phyloP scores from a whole-genome alignment of 164 flowering plant genomes.

The Berberis thunbergii region DNA sequence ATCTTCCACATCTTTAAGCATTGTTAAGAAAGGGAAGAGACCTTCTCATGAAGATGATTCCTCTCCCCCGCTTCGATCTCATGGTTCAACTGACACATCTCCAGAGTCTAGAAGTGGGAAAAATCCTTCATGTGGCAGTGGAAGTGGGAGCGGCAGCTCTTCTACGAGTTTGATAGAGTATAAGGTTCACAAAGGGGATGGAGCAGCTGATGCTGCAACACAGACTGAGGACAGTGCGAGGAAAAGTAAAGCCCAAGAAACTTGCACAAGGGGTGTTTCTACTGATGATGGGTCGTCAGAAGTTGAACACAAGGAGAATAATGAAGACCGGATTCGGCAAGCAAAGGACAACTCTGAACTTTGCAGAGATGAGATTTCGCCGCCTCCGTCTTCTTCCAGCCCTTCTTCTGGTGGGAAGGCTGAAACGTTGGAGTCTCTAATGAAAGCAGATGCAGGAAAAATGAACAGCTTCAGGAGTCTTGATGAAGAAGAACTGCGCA shows the following conservation, averaged over 20 bases:
- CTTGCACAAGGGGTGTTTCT: constrained; percentile 80
- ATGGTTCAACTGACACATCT: constrained; percentile 46
- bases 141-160: no score
- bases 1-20: constrained; percentile 60
- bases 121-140: constrained; percentile 33
- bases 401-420: constrained; percentile 72
- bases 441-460: constrained; percentile 72
- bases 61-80: constrained; percentile 41
- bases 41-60: constrained; percentile 56
- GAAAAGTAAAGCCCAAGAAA: constrained; percentile 30
- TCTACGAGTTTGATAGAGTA: constrained; percentile 61
- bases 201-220: constrained; percentile 76
- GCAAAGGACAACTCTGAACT: constrained; percentile 35
- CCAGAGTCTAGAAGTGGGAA: constrained; percentile 47
- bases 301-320: constrained; percentile 21
- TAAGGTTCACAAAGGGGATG: constrained; percentile 46
- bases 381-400: constrained; percentile 57
- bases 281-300: constrained; percentile 60
- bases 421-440: constrained; percentile 83
- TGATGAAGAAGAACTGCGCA: constrained; percentile 55
- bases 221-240: constrained; percentile 61
- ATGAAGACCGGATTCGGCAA: constrained; percentile 16
- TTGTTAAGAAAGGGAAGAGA: constrained; percentile 46
- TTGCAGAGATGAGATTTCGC: constrained; percentile 39
- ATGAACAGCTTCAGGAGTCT: constrained; percentile 60